Conservation (phyloP, 441 rosid species). For the Bocquillonia castaneifolia region DNA sequence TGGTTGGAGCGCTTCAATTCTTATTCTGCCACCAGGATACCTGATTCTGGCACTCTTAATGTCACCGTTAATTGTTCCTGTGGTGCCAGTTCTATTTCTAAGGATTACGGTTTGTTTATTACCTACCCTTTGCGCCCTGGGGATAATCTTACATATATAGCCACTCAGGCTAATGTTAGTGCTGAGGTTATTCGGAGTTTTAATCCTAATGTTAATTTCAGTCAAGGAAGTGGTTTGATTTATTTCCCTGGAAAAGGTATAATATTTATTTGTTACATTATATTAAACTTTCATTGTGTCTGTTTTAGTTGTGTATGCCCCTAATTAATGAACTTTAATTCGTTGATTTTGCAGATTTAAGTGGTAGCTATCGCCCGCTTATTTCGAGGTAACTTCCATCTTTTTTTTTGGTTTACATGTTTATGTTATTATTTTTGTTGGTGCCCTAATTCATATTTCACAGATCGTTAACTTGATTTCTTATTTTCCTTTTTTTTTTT, state of each 20-base stretch:
- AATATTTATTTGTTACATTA: no score
- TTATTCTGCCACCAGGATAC: conserved; percentile 31
- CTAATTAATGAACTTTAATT: no score
- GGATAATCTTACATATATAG: conserved; percentile 35
- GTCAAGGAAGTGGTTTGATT: no score
- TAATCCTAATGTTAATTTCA: no score
- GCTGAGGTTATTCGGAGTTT: neutral
- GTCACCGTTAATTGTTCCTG: conserved; percentile 69
- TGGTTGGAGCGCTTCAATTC: conserved; percentile 32
- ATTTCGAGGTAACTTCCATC: conserved; percentile 50
- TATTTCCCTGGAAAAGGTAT: no score
- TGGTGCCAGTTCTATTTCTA: conserved; percentile 34
- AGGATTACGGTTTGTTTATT: conserved; percentile 47
- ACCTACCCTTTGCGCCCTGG: conserved; percentile 49
- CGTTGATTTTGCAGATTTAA: conserved; percentile 37
- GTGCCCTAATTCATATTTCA: neutral
- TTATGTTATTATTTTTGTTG: conserved; percentile 23
- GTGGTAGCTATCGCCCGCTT: conserved; percentile 46
- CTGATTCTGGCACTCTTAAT: conserved; percentile 33
- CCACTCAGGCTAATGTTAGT: conserved; percentile 24
- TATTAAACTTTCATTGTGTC: no score
- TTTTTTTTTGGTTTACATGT: neutral
- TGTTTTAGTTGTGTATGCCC: no score
- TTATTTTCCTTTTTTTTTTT: conserved; percentile 22
- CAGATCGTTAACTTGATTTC: conserved; percentile 16